Conservation (phyloP, 306 rosid species). For the Herpetospermum pedunculosum region DNA sequence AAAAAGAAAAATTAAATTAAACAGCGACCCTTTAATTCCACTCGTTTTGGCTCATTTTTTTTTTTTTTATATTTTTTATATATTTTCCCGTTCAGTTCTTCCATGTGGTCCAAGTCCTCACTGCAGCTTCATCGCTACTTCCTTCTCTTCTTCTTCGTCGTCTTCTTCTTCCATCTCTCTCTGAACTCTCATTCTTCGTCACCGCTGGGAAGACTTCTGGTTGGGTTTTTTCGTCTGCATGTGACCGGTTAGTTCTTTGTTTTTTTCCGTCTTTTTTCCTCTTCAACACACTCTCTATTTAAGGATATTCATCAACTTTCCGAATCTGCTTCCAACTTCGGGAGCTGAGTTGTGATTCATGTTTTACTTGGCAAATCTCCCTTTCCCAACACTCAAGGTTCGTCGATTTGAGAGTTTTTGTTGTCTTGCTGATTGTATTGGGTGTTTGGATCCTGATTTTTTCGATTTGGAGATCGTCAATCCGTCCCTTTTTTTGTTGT, state of each 20-base stretch:
- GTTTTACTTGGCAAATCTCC: not conserved
- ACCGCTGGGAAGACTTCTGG: constrained; percentile 15
- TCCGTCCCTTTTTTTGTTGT: not conserved
- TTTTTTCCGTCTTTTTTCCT: not conserved
- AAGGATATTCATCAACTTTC: not conserved
- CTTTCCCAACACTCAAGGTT: not conserved
- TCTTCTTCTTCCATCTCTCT: constrained; percentile 13
- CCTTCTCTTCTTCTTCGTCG: not conserved
- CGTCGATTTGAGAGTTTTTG: constrained; percentile 1
- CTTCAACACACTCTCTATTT: not conserved
- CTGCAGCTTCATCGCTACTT: constrained; percentile 34
- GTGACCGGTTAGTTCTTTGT: constrained; percentile 16
- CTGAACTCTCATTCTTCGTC: not conserved
- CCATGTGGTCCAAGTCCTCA: constrained; percentile 42
- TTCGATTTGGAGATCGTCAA: not conserved
- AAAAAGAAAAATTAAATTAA: not conserved
- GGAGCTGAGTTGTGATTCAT: not conserved
- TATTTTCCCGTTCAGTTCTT: constrained; percentile 12
- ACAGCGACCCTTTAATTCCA: constrained; percentile 24
- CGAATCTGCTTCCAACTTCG: not conserved
- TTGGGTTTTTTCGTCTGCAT: constrained; percentile 6
- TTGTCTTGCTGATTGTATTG: not conserved
- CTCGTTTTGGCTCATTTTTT: constrained; percentile 35
- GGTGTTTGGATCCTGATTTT: not conserved
- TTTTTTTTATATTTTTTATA: no score